These are phyloP conservation scores for Jatropha curcas DNA, from an alignment of 345 rosid genomes.

Conservation along the genomic window DNA sequence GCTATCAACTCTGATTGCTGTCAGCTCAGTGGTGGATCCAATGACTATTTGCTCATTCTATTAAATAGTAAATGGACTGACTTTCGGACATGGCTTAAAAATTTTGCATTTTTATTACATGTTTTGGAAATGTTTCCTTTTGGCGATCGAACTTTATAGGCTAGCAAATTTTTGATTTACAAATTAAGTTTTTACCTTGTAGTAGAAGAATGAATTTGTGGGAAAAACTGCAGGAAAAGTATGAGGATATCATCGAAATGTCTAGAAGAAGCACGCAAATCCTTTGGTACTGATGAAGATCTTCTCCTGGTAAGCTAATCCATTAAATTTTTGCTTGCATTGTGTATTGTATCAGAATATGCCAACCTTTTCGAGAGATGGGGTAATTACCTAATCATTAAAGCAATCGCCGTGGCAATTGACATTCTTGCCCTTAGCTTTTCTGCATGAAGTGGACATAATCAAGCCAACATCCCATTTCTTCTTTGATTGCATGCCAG, in stretches of 20 bases:
- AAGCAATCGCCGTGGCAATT: background rate
- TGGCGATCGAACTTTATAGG: background rate
- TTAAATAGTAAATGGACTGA: background rate
- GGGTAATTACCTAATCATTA: no score
- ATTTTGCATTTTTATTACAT: background rate
- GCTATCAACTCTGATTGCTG: background rate
- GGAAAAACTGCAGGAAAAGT: constrained; percentile 11
- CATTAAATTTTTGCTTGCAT: background rate
- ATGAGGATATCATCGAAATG: constrained; percentile 58
- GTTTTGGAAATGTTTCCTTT: background rate
- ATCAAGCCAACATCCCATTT: background rate
- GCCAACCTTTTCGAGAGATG: background rate
- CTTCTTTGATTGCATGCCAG: background rate
- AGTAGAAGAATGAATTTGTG: background rate
- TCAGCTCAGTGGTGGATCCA: background rate
- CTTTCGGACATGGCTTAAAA: background rate
- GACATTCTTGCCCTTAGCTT: no score
- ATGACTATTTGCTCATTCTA: background rate
- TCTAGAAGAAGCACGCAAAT: constrained; percentile 57
- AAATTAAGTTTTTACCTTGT: background rate
- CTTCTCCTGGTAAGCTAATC: constrained; percentile 21
- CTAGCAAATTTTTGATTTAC: background rate
- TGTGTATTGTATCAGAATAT: background rate
- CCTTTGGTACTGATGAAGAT: constrained; percentile 29
- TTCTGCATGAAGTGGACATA: background rate